A percentile compares a stretch with the other conserved stretches of the same genome.
Conservation (phyloP, 331 rosid genomes). For the Acacia pycnantha region DNA sequence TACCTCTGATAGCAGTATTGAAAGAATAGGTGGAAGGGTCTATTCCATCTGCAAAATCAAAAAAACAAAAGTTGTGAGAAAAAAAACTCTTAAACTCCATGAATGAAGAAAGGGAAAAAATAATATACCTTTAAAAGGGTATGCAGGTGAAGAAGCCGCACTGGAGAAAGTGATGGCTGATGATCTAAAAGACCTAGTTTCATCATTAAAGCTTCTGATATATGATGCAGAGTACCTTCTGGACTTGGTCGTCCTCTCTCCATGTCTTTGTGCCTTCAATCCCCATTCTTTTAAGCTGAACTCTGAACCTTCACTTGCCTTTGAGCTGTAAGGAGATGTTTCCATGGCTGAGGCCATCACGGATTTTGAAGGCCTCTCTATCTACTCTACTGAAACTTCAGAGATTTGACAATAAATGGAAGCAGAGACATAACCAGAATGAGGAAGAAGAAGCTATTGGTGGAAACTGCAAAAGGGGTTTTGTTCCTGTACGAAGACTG, state of each 20-base stretch:
- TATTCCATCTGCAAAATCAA: slow-evolving; percentile 66
- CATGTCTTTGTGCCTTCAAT: slow-evolving; percentile 45
- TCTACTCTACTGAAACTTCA: not conserved
- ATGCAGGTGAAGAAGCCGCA: slow-evolving; percentile 95
- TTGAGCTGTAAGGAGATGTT: slow-evolving; percentile 46
- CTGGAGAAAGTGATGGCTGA: slow-evolving; percentile 78
- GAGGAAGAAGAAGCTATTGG: not conserved
- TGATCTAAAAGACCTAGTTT: slow-evolving; percentile 71
- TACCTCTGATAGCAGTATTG: slow-evolving; percentile 87
- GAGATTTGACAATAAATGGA: not conserved
- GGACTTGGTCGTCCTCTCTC: slow-evolving; percentile 52
- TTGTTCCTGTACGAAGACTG: not conserved
- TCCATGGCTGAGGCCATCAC: slow-evolving; percentile 38
- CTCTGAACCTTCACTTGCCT: slow-evolving; percentile 60
- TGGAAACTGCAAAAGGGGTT: not conserved
- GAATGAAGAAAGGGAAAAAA: not conserved
- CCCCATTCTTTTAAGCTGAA: slow-evolving; percentile 69
- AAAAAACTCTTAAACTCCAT: not conserved
- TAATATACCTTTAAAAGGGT: slow-evolving; percentile 60
- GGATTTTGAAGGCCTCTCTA: not conserved
- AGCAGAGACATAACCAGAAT: not conserved
- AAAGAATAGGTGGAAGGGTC: slow-evolving; percentile 94
- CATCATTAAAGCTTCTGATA: slow-evolving; percentile 82
- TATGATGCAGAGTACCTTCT: slow-evolving; percentile 88
- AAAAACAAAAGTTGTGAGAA: not conserved